Base-by-base conservation (phyloP, 2,329 filamentous ascomycete genomes). In the Fusarium citri region DNA sequence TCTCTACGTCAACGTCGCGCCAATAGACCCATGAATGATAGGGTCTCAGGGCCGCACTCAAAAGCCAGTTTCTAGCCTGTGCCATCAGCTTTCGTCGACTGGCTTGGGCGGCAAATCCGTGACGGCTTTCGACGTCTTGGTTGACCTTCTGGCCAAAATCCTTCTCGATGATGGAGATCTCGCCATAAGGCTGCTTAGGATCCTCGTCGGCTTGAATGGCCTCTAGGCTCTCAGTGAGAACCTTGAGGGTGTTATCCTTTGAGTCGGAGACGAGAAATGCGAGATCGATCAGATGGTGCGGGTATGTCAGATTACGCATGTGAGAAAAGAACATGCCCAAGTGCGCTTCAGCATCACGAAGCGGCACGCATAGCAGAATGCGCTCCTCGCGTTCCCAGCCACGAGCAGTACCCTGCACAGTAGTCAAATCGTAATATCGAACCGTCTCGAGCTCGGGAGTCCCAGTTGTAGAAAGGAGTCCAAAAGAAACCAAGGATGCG, bases 21-120 rank as follows among this genome's bases (percentile, higher is more conserved):
- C 96, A 99, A 79, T 99, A 99, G 12, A 99, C 96, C 96, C 96
- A 99, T 70, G 94, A 98, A 79, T 99, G 96, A 55, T 96, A 97
- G 3, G 96, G 96, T 45, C 96, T 90, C 56, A 99, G 83, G 23
- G 96, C 95, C 42, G 96, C 95, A 76, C 94, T 98, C 59, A 99
- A 83, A 55, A 99, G 85, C 96, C 96, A 99, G 81, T 99, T 99
- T 68, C 96, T 89, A 53, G 96, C 96, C 82, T 98, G 94, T 1
- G 96, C 96, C 96, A 99, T 99, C 76, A 97, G 87, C 83, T 99
- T 99, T 80, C 96, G 89, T 75, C 96, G 88, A 72, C 91, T 92
- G 25, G 96, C 96, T 81, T 99, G 96, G 2, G 96, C 96, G 30
- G 95, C 96, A 78, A 99, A 99, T 25, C 96, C 97, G 80, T 99